phyloP scores from a whole-genome alignment of 2,329 filamentous ascomycete genomes.

The Hypomyces perniciosus region DNA sequence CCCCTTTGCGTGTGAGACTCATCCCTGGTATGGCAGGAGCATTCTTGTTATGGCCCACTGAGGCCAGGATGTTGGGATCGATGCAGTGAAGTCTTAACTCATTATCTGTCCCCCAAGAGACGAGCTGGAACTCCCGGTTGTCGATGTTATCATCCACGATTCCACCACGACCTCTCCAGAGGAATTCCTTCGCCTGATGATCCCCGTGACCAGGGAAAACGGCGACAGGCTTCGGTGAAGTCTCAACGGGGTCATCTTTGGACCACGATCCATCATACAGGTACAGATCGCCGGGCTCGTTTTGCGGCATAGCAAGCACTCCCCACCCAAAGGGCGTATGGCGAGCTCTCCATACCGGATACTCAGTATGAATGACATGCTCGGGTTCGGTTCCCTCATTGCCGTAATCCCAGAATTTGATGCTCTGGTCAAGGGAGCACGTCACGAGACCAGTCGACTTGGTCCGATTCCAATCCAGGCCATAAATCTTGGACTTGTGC shows the following conservation, averaged over 20 bases:
- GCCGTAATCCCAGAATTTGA: conserved; percentile 85
- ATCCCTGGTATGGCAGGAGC: conserved; percentile 57
- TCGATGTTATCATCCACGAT: conserved; percentile 65
- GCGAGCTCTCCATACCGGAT: conserved; percentile 84
- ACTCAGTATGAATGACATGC: conserved; percentile 72
- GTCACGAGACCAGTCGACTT: conserved; percentile 68
- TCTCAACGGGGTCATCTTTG: conserved; percentile 37
- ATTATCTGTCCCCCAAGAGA: conserved; percentile 87
- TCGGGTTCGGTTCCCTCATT: conserved; percentile 60
- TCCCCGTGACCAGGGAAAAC: conserved; percentile 57
- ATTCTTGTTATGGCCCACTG: conserved; percentile 69
- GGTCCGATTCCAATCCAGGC: conserved; percentile 87
- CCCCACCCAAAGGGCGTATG: conserved; percentile 88
- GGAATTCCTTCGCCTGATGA: conserved; percentile 78
- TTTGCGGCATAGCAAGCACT: conserved; percentile 85
- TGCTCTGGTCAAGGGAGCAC: conserved; percentile 84
- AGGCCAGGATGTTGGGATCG: conserved; percentile 55
- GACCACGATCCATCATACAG: conserved; percentile 65
- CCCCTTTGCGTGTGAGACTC: conserved; percentile 74
- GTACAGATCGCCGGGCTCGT: conserved; percentile 77
- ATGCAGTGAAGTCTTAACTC: conserved; percentile 73
- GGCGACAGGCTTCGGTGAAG: conserved; percentile 43
- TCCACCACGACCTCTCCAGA: conserved; percentile 75
- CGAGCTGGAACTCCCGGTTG: conserved; percentile 82
- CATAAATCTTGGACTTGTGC: conserved; percentile 90